Percentiles rank a stretch among this genome's conserved stretches.
Conservation (phyloP, 352 stramenopile species). For the Pythium monospermum region DNA sequence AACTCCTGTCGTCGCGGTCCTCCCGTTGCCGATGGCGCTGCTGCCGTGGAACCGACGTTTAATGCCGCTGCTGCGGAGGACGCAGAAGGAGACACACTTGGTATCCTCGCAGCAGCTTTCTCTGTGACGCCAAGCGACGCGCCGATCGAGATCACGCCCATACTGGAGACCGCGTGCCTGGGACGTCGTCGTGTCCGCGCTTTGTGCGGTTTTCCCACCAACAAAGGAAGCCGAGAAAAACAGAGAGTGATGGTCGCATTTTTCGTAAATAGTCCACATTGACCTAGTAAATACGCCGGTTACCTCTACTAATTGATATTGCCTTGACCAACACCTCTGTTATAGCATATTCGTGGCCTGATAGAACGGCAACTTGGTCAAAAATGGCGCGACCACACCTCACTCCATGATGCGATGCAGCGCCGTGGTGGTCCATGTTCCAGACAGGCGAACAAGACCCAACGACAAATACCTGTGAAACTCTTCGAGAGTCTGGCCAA, state of each 20-base stretch:
- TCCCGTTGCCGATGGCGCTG: neutral
- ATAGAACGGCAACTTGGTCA: neutral
- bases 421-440: too few species aligned
- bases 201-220: constrained; percentile 12
- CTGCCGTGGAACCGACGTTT: neutral
- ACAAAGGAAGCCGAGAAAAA: constrained; percentile 11
- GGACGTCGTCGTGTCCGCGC: neutral
- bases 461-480: too few species aligned
- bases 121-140: constrained; percentile 67
- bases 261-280: neutral
- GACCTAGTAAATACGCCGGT: constrained; percentile 5
- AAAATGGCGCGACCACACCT: neutral
- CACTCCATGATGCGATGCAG: too few species aligned
- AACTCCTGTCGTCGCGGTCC: constrained; percentile 7
- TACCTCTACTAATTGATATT: neutral
- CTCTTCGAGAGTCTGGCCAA: too few species aligned
- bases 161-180: constrained; percentile 9
- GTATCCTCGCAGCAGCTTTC: constrained; percentile 8
- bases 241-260: constrained; percentile 12
- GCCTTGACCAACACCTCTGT: neutral
- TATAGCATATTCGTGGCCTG: neutral
- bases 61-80: neutral
- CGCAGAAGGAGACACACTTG: constrained; percentile 10
- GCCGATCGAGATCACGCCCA: constrained; percentile 79
- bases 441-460: too few species aligned